Conservation (phyloP, 164 flowering plant species). For the Berberis vulgaris region DNA sequence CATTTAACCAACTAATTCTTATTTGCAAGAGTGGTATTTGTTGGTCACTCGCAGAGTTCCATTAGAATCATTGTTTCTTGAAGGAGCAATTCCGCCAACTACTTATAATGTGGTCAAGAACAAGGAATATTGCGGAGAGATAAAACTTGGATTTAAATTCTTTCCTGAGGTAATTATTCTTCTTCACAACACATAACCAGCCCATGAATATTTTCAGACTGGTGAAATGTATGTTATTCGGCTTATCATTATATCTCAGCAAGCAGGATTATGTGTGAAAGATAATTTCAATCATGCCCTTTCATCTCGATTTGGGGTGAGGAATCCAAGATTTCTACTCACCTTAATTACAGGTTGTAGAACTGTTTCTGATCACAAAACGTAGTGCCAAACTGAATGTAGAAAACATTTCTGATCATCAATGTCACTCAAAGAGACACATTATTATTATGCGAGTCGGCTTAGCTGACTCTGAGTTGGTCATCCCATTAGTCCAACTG, state of each 20-base stretch:
- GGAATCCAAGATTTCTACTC: no score
- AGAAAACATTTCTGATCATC: no score
- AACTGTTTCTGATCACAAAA: no score
- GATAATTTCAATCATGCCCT: no score
- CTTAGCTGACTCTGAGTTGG: not conserved
- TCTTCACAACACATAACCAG: not conserved
- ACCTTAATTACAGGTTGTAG: no score
- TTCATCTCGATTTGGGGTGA: no score
- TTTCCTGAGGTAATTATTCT: conserved; percentile 21
- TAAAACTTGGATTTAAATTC: conserved; percentile 58
- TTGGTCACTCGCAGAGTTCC: conserved; percentile 35
- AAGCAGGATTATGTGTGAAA: not conserved
- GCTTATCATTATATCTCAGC: not conserved
- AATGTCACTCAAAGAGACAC: not conserved
- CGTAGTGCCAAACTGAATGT: no score
- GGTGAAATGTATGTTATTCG: not conserved
- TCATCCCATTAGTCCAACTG: not conserved
- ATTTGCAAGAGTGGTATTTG: not conserved
- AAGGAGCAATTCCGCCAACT: conserved; percentile 50
- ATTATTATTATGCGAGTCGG: not conserved
- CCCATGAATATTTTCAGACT: not conserved
- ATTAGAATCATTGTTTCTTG: conserved; percentile 44
- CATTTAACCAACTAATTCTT: not conserved
- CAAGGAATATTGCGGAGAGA: conserved; percentile 57
- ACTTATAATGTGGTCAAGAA: conserved; percentile 72